Evolutionary conservation across 164 flowering plant genomes (phyloP), one percentile per base, ranked within the genome.

Genomic region (Magnolia kwangsiensis): DNA sequence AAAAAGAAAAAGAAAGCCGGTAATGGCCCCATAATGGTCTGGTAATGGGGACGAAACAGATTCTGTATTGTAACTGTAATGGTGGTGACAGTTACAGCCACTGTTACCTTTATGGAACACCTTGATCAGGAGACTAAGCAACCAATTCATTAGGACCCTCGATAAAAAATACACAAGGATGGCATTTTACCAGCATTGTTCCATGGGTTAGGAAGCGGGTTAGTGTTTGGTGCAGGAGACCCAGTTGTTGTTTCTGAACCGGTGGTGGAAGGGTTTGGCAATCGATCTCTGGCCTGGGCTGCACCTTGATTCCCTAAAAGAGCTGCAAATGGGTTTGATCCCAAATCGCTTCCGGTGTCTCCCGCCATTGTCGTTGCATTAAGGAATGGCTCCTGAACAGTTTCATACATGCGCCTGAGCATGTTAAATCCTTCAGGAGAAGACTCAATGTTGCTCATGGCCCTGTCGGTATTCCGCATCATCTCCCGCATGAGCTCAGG

Each of bases 331-430:
- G 96, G 97, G 78, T 94, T 94, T 24, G 95, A 82, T 31, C 81
- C 85, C 29, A 67, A n/a, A 83, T 84, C 87, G 81, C 84, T 89
- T 76, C 89, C 94, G 31, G 78, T 50, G 5, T 86, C 91, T 64
- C 94, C 92, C 80, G 89, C 83, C 88, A 88, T 86, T n/a, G 97
- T 90, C 51, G 98, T 89, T 49, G 97, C 97, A 83, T 92, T 94
- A 72, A 92, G 76, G 68, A 95, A 88, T 73, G 98, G 98, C 78
- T 92, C 98, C 82, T 95, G 98, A 67, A 95, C 98, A 86, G 88
- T 95, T 85, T 95, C 98, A 82, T 95, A 95, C 98, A 95, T 95
- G 75, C 98, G 96, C 80, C 98, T 90, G 23, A 95, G 92, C 96
- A 91, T 91, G 83, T 94, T 94, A 68, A 94, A 94, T 67, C 98